Evolutionary conservation across 2,329 filamentous ascomycete species (phyloP), one percentile per base, ranked within the genome.

Genomic region (Aspergillus sp.): DNA sequence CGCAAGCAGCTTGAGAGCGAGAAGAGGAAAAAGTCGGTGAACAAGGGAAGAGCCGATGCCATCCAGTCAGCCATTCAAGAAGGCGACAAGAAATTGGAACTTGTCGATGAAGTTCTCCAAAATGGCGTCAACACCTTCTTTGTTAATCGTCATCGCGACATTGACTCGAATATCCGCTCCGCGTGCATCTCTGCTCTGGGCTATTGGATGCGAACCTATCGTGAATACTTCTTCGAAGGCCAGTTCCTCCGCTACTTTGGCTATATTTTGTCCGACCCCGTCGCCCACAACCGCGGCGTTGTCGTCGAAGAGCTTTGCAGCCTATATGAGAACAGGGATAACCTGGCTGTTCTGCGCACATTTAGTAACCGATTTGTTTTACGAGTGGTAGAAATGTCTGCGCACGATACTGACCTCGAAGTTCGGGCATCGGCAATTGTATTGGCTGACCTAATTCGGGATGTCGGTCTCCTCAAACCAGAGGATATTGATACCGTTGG

Each of bases 81-180:
- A 64, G 87, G 88, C 39, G 87, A 88, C 63, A 80, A 86, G 62
- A 88, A 87, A 70, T 84, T 91, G 36, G 87, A 91, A 60, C 80
- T 84, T 12, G 85, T 92, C 55, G 88, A 91, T 64, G 84, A 85
- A 31, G 83, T 88, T 60, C 87, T 98, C 59, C 89, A 89, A 65
- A 92, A 96, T 65, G 91, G 92, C 68, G 96, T 98, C 71, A 90
- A 96, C 67, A 90, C 91, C 2, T 88, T 98, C 51, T 99, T 96
- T 72, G 90, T 97, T 31, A 94, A 99, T 76, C 88, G 95, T 52
- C 99, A 98, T 75, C 90, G 95, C 62, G 95, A 99, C 72, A 87
- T 97, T 31, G 95, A 99, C 70, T 87, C 91, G 6, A 90, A 87
- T 68, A 96, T 99, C 65, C 87, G 95, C 55, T 87, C 89, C 0